Evolutionary conservation across 2,329 filamentous ascomycete genomes (phyloP).

Genomic region (Aspergillus fijiensis): DNA sequence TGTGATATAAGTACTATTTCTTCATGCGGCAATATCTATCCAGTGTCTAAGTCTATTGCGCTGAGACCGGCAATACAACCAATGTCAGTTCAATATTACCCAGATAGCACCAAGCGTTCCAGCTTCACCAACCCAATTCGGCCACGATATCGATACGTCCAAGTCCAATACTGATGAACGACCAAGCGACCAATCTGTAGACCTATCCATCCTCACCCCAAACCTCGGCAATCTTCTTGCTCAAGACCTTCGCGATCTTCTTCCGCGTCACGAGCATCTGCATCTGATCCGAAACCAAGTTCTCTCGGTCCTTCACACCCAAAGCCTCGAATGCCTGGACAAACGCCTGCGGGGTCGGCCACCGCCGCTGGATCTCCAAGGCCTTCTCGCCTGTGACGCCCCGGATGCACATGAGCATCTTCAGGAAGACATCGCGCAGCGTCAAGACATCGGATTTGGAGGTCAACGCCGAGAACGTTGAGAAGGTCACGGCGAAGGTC

Average conservation of each 20-base stretch:
- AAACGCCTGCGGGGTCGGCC: slow-evolving; percentile 71
- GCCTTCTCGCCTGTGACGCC: slow-evolving; percentile 77
- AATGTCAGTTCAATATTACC: no score
- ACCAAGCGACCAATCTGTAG: no score
- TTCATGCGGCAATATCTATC: no score
- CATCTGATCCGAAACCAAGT: slow-evolving; percentile 60
- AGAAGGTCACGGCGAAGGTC: slow-evolving; percentile 65
- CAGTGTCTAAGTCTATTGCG: no score
- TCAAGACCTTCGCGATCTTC: slow-evolving; percentile 65
- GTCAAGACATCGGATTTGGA: slow-evolving; percentile 75
- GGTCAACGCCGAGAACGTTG: slow-evolving; percentile 68
- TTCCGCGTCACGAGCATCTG: slow-evolving; percentile 62
- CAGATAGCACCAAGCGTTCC: no score
- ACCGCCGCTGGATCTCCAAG: slow-evolving; percentile 74
- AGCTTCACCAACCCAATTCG: background rate
- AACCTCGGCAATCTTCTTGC: slow-evolving; percentile 68
- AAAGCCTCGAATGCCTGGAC: slow-evolving; percentile 66
- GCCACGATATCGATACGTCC: background rate
- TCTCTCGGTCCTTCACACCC: slow-evolving; percentile 54
- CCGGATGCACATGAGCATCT: slow-evolving; percentile 81
- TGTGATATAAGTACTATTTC: no score
- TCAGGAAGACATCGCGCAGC: slow-evolving; percentile 71
- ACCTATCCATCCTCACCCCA: slow-evolving; percentile 54
- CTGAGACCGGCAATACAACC: no score
- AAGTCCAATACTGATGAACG: background rate